Conservation (phyloP, 1,284 basidiomycete genomes). For the Coniophora puteana region DNA sequence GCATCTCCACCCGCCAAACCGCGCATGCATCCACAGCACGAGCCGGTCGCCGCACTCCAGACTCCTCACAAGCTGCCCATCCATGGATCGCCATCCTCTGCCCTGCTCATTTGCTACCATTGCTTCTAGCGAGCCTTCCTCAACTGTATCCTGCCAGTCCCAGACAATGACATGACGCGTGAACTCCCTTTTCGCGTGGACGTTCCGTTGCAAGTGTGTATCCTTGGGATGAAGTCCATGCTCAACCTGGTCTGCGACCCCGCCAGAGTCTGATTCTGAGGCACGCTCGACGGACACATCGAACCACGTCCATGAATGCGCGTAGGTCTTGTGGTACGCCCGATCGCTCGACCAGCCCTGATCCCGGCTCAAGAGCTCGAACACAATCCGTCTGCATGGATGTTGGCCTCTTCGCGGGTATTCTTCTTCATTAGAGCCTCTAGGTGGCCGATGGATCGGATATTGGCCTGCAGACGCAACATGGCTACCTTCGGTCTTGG, state of each 20-base stretch:
- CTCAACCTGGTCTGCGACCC: no score
- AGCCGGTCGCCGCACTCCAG: neutral
- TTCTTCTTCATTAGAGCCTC: no score
- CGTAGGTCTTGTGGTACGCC: neutral
- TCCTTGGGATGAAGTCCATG: no score
- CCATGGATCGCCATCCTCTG: neutral
- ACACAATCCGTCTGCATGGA: neutral
- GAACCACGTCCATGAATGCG: neutral
- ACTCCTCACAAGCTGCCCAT: neutral
- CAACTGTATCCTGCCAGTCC: neutral
- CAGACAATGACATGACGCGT: neutral
- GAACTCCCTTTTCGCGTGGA: neutral
- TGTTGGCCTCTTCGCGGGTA: neutral
- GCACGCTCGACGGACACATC: neutral
- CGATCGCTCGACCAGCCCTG: neutral
- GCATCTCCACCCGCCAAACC: no score
- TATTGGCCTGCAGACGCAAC: no score
- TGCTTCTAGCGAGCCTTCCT: neutral
- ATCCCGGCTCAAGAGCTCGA: neutral
- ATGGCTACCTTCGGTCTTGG: constrained; percentile 7
- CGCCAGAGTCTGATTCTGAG: no score
- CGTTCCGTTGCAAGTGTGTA: neutral
- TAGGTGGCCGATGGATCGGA: no score
- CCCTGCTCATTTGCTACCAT: neutral
- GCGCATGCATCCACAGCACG: neutral